Percentiles rank a stretch among this genome's conserved stretches.
phyloP scores from a whole-genome alignment of 768 basidiomycete genomes.

The Pleurotus tuoliensis region DNA sequence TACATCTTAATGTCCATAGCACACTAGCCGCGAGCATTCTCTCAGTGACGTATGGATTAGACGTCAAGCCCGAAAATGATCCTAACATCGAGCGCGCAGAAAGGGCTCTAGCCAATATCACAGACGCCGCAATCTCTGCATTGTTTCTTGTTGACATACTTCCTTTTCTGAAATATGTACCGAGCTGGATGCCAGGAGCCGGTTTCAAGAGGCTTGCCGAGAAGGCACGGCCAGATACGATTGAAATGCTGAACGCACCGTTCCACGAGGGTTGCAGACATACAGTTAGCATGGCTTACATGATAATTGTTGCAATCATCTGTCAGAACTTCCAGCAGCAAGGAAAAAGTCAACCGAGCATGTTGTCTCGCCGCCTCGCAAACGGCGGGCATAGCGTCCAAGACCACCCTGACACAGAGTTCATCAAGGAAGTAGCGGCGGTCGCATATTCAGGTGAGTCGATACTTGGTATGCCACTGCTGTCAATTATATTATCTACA shows the following conservation, averaged over 20 bases:
- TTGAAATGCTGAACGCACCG: not conserved
- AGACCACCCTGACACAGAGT: not conserved
- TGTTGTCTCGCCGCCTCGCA: not conserved
- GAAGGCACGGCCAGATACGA: not conserved
- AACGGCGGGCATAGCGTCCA: not conserved
- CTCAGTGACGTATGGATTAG: conserved; percentile 26
- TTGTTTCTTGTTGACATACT: conserved; percentile 19
- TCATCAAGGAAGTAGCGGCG: not conserved
- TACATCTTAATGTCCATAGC: not conserved
- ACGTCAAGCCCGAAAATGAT: conserved; percentile 25
- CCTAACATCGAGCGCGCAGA: conserved; percentile 25
- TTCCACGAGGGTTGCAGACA: not conserved
- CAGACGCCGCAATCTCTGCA: conserved; percentile 22
- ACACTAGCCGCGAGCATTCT: conserved; percentile 25
- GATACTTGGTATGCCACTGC: no score
- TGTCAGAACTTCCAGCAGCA: not conserved
- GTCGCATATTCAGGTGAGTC: not conserved
- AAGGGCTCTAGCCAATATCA: conserved; percentile 20
- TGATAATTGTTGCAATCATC: not conserved
- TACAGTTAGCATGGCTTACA: not conserved
- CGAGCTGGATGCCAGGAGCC: conserved; percentile 9
- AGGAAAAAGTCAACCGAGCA: not conserved
- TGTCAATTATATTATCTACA: no score
- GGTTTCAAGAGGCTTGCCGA: not conserved
- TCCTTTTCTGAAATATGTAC: not conserved